Conservation (phyloP, 768 basidiomycete species). For the Lactarius sanguifluus region DNA sequence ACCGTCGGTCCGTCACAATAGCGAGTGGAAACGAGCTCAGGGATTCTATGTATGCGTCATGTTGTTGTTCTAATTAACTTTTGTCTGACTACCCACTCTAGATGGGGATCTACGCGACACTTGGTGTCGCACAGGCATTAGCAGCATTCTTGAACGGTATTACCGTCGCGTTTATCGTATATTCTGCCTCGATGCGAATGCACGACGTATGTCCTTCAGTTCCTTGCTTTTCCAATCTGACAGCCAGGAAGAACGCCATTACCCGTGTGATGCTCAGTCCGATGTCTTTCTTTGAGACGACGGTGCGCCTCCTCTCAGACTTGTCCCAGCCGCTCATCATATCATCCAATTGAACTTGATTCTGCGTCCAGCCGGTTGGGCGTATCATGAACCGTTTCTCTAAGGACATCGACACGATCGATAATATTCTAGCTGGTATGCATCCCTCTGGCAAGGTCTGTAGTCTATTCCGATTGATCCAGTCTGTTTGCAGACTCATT, state of each 20-base stretch:
- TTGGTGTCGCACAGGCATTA: slow-evolving; percentile 71
- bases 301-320: slow-evolving; percentile 42
- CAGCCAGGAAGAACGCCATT: slow-evolving; percentile 50
- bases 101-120: slow-evolving; percentile 80
- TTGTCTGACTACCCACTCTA: slow-evolving; percentile 34
- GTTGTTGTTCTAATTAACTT: background rate
- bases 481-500: slow-evolving; percentile 52
- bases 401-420: slow-evolving; percentile 82
- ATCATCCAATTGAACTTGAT: slow-evolving; percentile 18
- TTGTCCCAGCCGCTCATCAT: slow-evolving; percentile 14
- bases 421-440: slow-evolving; percentile 64
- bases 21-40: slow-evolving; percentile 55
- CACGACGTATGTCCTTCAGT: slow-evolving; percentile 48
- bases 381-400: slow-evolving; percentile 90
- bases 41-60: slow-evolving; percentile 67
- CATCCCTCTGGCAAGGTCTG: background rate
- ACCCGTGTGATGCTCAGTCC: slow-evolving; percentile 77
- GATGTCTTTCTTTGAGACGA: slow-evolving; percentile 90
- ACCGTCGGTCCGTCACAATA: slow-evolving; percentile 33
- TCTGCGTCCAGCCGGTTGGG: slow-evolving; percentile 61
- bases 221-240: background rate
- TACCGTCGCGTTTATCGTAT: slow-evolving; percentile 65
- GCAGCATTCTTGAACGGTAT: slow-evolving; percentile 67
- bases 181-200: slow-evolving; percentile 69
- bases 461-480: slow-evolving; percentile 9